Evolutionary conservation across 768 basidiomycete genomes (phyloP).

Genomic region (Suillus cothurnatus): DNA sequence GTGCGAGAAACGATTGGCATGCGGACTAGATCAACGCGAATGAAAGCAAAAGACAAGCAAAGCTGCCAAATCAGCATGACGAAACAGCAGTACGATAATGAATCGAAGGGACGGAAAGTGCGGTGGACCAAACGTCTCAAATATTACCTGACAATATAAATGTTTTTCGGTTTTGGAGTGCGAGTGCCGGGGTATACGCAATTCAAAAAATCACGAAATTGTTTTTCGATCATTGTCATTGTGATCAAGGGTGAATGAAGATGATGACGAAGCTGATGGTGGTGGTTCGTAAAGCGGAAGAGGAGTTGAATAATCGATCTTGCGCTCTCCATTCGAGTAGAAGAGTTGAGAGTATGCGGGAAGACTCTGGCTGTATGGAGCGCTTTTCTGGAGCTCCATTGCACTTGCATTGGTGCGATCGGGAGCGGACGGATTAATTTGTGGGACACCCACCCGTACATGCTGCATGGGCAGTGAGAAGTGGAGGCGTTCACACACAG

Average conservation of each 20-base stretch:
- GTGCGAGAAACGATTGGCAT: slow-evolving; percentile 9
- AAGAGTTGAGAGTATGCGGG: slow-evolving; percentile 83
- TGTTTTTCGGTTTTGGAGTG: neutral
- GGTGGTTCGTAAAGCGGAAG: slow-evolving; percentile 65
- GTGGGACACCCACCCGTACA: slow-evolving; percentile 41
- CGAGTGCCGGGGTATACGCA: neutral
- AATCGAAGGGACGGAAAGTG: neutral
- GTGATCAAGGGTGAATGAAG: slow-evolving; percentile 3
- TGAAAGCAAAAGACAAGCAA: slow-evolving; percentile 2
- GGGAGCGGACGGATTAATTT: neutral
- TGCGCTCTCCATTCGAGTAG: slow-evolving; percentile 70
- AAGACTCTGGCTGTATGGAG: slow-evolving; percentile 38
- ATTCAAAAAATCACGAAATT: slow-evolving; percentile 7
- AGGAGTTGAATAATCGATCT: slow-evolving; percentile 64
- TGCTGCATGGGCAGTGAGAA: slow-evolving; percentile 55
- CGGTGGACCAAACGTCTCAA: neutral
- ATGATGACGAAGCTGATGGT: slow-evolving; percentile 9
- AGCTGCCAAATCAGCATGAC: neutral
- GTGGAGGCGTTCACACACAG: slow-evolving; percentile 27
- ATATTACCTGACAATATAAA: neutral
- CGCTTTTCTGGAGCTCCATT: slow-evolving; percentile 12
- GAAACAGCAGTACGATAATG: slow-evolving; percentile 2
- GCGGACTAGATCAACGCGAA: slow-evolving; percentile 18
- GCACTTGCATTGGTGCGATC: slow-evolving; percentile 12
- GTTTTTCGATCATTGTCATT: slow-evolving; percentile 12